These are phyloP conservation scores for Xenoacremonium recifei DNA, from an alignment of 2,329 filamentous ascomycete genomes.

Conservation along the genomic window DNA sequence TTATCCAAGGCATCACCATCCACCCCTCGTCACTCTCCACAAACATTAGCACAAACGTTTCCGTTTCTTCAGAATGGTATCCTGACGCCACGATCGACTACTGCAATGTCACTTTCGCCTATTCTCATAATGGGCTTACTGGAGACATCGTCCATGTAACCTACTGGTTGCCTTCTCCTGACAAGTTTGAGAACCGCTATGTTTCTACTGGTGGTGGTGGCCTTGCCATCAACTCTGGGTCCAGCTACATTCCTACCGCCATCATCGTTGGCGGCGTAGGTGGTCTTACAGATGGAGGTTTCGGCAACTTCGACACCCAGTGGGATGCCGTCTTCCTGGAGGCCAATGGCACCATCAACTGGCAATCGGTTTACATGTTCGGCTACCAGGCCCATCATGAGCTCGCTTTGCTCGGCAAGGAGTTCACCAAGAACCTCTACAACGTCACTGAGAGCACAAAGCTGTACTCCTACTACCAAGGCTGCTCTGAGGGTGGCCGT, in stretches of 20 bases:
- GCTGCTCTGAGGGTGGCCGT: conserved; percentile 53
- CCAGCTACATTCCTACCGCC: conserved; percentile 39
- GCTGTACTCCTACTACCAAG: conserved; percentile 50
- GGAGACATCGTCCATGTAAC: too few species aligned
- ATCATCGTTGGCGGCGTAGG: conserved; percentile 46
- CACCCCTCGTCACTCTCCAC: too few species aligned
- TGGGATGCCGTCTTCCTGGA: conserved; percentile 36
- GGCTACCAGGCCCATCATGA: conserved; percentile 37
- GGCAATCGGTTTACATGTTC: conserved; percentile 35
- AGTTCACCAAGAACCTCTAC: conserved; percentile 41
- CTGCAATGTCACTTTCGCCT: too few species aligned
- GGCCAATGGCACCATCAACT: conserved; percentile 38
- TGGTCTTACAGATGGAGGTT: conserved; percentile 49
- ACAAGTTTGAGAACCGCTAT: too few species aligned
- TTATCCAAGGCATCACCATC: too few species aligned
- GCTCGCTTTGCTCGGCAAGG: conserved; percentile 40
- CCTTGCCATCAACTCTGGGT: too few species aligned
- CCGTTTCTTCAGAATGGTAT: too few species aligned
- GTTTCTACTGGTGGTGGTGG: too few species aligned
- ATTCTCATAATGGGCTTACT: too few species aligned
- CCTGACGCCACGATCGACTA: too few species aligned
- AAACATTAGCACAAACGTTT: too few species aligned
- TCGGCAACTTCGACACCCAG: conserved; percentile 42
- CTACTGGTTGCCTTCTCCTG: too few species aligned
- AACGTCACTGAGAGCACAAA: conserved; percentile 24